Evolutionary conservation across 2,329 filamentous ascomycete species (phyloP).

Genomic region (Claviceps paspali): DNA sequence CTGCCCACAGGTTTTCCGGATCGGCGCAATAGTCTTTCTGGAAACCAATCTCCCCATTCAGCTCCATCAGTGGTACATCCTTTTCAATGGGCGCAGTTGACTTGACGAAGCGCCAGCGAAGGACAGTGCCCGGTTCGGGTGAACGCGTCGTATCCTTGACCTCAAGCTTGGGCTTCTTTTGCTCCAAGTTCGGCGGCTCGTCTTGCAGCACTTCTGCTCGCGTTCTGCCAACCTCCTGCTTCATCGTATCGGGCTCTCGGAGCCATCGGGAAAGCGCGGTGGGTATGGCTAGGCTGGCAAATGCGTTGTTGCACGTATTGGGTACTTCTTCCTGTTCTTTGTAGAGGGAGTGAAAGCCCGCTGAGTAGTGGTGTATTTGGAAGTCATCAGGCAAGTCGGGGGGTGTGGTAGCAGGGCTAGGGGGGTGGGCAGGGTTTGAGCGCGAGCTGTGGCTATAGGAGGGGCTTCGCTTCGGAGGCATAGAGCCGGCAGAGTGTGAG

Average conservation of each 20-base stretch:
- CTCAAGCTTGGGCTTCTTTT: constrained; percentile 26
- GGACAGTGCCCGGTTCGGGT: constrained; percentile 19
- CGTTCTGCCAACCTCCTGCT: constrained; percentile 50
- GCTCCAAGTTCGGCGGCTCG: constrained; percentile 27
- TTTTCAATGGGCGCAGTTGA: constrained; percentile 37
- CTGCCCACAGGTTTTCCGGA: constrained; percentile 50
- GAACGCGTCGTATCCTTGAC: constrained; percentile 32
- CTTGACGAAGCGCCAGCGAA: constrained; percentile 56
- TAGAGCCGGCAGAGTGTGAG: constrained; percentile 60
- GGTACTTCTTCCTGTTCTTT: constrained; percentile 43
- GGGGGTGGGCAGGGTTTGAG: constrained; percentile 40
- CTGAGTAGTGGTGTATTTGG: constrained; percentile 53
- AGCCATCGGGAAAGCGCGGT: constrained; percentile 68
- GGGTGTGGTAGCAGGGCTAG: constrained; percentile 66
- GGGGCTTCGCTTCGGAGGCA: constrained; percentile 48
- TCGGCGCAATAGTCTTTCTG: constrained; percentile 58
- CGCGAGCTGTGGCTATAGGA: constrained; percentile 52
- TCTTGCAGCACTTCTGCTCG: constrained; percentile 53
- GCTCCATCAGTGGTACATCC: constrained; percentile 46
- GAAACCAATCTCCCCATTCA: constrained; percentile 64
- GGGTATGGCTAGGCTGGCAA: constrained; percentile 59
- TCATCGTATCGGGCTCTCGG: constrained; percentile 53
- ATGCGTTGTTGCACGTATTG: constrained; percentile 58
- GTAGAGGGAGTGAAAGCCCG: constrained; percentile 61
- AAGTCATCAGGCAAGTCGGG: constrained; percentile 48